Evolutionary conservation across 768 basidiomycete species (phyloP), one percentile per base, ranked within the genome.

Genomic region (Termitomyces heimii): DNA sequence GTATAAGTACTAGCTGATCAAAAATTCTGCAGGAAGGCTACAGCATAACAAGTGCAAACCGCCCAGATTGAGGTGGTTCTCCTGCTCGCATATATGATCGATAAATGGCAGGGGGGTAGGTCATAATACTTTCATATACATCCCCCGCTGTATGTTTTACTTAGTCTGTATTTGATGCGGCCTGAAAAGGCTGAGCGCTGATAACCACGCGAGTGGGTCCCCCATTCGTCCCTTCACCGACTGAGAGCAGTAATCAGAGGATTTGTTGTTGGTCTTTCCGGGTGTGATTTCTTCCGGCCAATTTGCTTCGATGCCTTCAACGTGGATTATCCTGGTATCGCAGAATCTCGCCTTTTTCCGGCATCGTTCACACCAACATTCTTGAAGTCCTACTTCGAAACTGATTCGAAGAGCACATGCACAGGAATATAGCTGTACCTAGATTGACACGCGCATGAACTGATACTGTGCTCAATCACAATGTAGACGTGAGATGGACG

Each of bases 1-100:
- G n/a, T 59, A 40, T 13, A 2, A 3, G 18, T 29, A 24, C 3
- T 13, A 24, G 10, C 26, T 64, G 60, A 68, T 67, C 68, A 64
- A 73, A 73, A 71, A 66, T 70, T 71, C 67, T 50, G 56, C 46
- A 35, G 24, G 24, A 37, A 69, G 62, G 72, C 68, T 58, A n/a
- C 63, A 68, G 71, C 62, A 67, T 62, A 73, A 72, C 69, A 75
- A n/a, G 57, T 40, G 57, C 73, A 76, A 74, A 74, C 55, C 29
- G 9, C 8, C n/a, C n/a, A 18, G 16, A 18, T 40, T 40, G 39
- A 8, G 18, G 16, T 10, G n/a, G n/a, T 40, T 40, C 7, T 8
- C n/a, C 12, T 4, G 40, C n/a, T 20, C 12, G 20, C 42, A 22
- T 24, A 22, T n/a, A 40, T 20, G 40, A 12, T 22, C 1, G n/a